Evolutionary conservation across 2,329 filamentous ascomycete genomes (phyloP), one percentile per base, ranked within the genome.

Genomic region (Aureobasidium sp.): DNA sequence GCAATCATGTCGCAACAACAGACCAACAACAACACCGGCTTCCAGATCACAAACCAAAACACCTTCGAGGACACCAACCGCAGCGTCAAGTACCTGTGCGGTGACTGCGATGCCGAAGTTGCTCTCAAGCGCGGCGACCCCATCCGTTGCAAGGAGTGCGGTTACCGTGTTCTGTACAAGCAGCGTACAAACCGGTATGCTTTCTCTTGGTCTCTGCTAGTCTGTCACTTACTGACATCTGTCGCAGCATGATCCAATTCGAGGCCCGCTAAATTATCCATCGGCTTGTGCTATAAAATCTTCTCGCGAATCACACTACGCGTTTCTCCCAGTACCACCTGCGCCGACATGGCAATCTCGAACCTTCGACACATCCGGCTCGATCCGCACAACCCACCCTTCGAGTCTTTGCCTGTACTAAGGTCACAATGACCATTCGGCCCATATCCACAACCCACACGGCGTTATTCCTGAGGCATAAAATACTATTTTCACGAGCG

Each of bases 91-190:
- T 81, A 81, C 73, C 72, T 77, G 39, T 96, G 90, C 79, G 91
- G 90, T 72, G 90, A 95, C 77, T 96, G 91, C 80, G 90, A 89
- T 63, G 81, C 84, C 65, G 87, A 89, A 68, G 89, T 93, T 48
- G 81, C 83, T 21, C 79, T 96, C 68, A 88, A 88, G 75, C 84
- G 87, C 67, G 87, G 86, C 65, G 90, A 94, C 70, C 86, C 88
- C 37, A 93, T 96, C 67, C 83, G 90, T 32, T 96, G 91, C 81
- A 89, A 90, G 75, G 89, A 92, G 77, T 99, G 94, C 75, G 94
- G 94, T 8, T 94, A 96, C 71, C 87, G 94, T 67, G 91, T 99
- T 64, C 78, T 99, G 67, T 97, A 97, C 78, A 99, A 99, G 84
- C 90, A 97, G 84, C 80, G 94, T 72, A 99, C 94, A 48, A 97